Base-by-base conservation (phyloP, 2,329 filamentous ascomycete genomes). In the Ceratocystis ficicola region DNA sequence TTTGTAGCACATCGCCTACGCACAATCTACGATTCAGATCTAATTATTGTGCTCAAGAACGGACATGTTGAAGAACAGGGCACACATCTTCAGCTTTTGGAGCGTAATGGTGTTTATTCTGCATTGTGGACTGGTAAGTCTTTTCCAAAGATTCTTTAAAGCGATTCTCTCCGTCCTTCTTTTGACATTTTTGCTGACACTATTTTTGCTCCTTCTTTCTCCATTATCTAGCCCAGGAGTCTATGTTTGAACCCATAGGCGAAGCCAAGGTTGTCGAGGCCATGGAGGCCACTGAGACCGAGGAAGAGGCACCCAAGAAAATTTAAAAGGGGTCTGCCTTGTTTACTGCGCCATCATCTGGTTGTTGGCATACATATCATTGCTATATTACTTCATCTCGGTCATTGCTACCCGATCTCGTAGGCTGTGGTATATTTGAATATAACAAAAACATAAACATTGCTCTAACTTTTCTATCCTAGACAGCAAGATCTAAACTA, bases 1-100 rank as follows among this genome's bases (percentile, higher is more conserved):
- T 97, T 97, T 73, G 88, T 99, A 4, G 94, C 94, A 5, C 94
- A 97, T 75, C 83, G 94, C 20, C 77, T 99, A 68, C 84, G 93
- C 64, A 97, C 94, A 0, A 96, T 99, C 70, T 95, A 89, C 72
- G 94, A 97, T 72, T 89, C 89, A 48, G 89, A 97, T 75, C 78
- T 92, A 71, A 97, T 97, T 71, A 92, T 97, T 71, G 94, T 97
- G 46, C 77, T 97, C 66, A 87, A 86, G 73, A 86, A 89, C 68
- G 94, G 94, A 0, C 79, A 79, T 15, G 91, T 97, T n/a, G 90
- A 86, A 1, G 94, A 97, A 77, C 85, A 83, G 74, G 94, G 94
- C 15, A 95, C 89, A 17, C 94, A 99, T 75, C 82, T 87, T 67
- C 83, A 94, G 73, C 77, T 99, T 67, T 84, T 97, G 68, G 88